phyloP scores from a whole-genome alignment of 1,284 basidiomycete species.

The Ganoderma leucocontextum region DNA sequence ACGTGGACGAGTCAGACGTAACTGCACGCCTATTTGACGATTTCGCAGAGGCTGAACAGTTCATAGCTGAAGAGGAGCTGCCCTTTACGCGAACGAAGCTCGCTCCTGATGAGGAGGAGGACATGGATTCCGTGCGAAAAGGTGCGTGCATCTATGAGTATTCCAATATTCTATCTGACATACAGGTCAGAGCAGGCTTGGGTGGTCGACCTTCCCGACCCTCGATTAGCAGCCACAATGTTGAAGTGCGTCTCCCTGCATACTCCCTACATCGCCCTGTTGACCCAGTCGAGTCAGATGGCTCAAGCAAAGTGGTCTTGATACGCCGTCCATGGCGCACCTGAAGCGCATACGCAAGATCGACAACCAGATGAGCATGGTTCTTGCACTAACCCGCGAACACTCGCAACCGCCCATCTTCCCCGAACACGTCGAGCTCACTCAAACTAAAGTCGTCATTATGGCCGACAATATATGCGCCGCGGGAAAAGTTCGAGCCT shows the following conservation, averaged over 20 bases:
- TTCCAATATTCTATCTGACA: background rate
- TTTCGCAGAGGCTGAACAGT: slow-evolving; percentile 46
- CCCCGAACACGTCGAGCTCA: slow-evolving; percentile 53
- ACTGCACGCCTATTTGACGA: slow-evolving; percentile 5
- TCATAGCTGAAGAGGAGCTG: slow-evolving; percentile 61
- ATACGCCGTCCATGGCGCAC: slow-evolving; percentile 71
- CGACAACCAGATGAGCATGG: slow-evolving; percentile 54
- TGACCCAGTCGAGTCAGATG: slow-evolving; percentile 53
- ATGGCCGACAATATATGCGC: slow-evolving; percentile 87
- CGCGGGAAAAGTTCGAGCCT: slow-evolving; percentile 72
- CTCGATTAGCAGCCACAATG: slow-evolving; percentile 65
- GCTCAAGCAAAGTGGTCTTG: slow-evolving; percentile 68
- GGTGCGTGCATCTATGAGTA: slow-evolving; percentile 46
- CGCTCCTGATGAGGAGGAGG: slow-evolving; percentile 62
- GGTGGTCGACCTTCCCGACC: slow-evolving; percentile 82
- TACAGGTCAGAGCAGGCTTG: slow-evolving; percentile 64
- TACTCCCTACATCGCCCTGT: background rate
- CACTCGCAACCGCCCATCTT: slow-evolving; percentile 37
- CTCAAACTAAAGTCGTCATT: slow-evolving; percentile 70
- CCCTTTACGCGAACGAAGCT: slow-evolving; percentile 70
- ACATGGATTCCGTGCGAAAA: slow-evolving; percentile 60
- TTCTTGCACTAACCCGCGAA: slow-evolving; percentile 52
- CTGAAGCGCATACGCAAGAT: slow-evolving; percentile 82
- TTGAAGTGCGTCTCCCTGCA: slow-evolving; percentile 62
- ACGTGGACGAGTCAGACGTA: slow-evolving; percentile 40